These are phyloP conservation scores for Trichophyton benhamiae DNA, from an alignment of 2,329 filamentous ascomycete genomes.

Conservation along the genomic window DNA sequence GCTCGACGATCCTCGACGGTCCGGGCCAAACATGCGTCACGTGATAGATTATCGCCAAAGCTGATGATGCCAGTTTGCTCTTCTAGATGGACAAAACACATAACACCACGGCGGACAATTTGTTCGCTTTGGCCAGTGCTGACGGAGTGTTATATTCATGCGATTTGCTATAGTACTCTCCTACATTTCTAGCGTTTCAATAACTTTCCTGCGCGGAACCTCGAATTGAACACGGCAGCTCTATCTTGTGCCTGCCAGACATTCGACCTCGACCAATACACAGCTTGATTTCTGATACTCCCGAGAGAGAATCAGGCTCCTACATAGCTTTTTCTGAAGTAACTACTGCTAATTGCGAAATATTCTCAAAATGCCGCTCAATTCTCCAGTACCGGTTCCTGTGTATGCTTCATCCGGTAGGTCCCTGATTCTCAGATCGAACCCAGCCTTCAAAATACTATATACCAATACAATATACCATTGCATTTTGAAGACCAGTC, in stretches of 20 bases:
- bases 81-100: conserved; percentile 6
- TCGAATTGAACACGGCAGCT: conserved; percentile 4
- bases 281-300: neutral
- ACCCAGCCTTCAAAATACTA: neutral
- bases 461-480: neutral
- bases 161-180: neutral
- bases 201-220: neutral
- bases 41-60: neutral
- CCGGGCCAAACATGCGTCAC: neutral
- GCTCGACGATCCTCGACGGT: neutral
- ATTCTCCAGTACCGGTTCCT: conserved; percentile 25
- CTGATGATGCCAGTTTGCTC: neutral
- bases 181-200: neutral
- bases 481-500: neutral
- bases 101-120: conserved; percentile 16
- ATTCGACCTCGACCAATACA: neutral
- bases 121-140: neutral
- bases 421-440: conserved; percentile 14
- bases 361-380: neutral
- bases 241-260: neutral
- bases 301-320: neutral
- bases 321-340: neutral
- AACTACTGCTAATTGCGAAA: neutral
- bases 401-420: conserved; percentile 36
- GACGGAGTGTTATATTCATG: neutral